Conservation (phyloP, 306 rosid genomes). For the Rosa rugosa region DNA sequence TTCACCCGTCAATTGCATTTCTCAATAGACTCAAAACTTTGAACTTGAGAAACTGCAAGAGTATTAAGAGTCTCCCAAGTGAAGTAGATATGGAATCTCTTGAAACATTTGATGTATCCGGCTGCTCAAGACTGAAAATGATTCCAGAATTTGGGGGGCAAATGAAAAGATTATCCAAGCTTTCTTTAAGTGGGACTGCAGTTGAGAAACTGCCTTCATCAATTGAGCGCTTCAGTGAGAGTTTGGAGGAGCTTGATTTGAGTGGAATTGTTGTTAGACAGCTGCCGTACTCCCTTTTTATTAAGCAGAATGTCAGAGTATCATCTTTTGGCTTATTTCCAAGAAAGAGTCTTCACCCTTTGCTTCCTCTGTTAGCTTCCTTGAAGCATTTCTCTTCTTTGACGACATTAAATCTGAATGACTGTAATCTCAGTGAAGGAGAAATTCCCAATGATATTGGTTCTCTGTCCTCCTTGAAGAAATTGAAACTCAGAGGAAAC, state of each 20-base stretch:
- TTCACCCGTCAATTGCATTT: slow-evolving; percentile 17
- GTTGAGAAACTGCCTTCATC: slow-evolving; percentile 14
- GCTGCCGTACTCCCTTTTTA: neutral
- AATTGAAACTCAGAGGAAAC: too few species aligned
- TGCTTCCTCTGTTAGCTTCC: neutral
- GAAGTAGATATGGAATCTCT: slow-evolving; percentile 3
- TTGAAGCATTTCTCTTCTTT: slow-evolving; percentile 7
- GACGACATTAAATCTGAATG: neutral
- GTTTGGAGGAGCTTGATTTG: slow-evolving; percentile 13
- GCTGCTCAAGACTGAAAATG: slow-evolving; percentile 15
- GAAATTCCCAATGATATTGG: neutral
- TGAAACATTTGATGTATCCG: slow-evolving; percentile 3
- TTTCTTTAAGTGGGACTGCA: slow-evolving; percentile 10
- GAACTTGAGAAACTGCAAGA: slow-evolving; percentile 7
- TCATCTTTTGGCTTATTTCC: neutral
- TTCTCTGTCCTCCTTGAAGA: too few species aligned
- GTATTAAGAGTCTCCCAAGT: slow-evolving; percentile 11
- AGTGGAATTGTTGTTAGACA: neutral
- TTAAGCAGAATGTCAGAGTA: neutral
- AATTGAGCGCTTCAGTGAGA: neutral
- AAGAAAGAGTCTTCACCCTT: neutral
- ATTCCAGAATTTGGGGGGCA: slow-evolving; percentile 17
- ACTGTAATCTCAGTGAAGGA: slow-evolving; percentile 14
- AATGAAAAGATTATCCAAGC: slow-evolving; percentile 9
- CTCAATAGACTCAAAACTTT: slow-evolving; percentile 10